Base-by-base conservation (phyloP, 352 stramenopile species). In the Globisporangium sylvaticum region DNA sequence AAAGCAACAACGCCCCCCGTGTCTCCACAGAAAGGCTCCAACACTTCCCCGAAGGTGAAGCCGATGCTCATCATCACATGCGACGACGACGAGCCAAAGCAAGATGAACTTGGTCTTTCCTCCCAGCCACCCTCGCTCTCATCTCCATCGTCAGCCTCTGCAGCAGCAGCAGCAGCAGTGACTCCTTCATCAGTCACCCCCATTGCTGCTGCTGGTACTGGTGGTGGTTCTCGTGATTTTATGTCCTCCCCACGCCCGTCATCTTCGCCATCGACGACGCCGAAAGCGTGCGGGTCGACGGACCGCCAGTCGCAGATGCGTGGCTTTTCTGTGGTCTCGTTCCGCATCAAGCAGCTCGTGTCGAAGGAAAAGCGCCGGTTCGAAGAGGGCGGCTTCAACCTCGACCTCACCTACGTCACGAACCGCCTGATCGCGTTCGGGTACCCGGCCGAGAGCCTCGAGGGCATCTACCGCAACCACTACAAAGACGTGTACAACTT, bases 401-500 rank as follows among this genome's bases (percentile, higher is more conserved):
- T 98, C 58, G 92, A 98, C 72, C 83, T 98, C 75, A 94, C 89
- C 32, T 98, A 98, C 74, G 87, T 98, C 25, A 94, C 89, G 15
- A 71, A 73, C 57, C 78, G 84, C 5, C 77, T 98, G 27, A 95
- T 98, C 56, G 90, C 90, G 14, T 86, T 97, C 42, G 92, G 92
- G 15, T 98, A 96, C 69, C 92, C 92, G 2, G 83, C 91, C 6
- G 84, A 90, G 63, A 94, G 87, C 57, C 74, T 97, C 62, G 89
- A 97, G 66, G 88, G 83, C 29, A 77, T 92, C 27, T 97, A 97
- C 74, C 80, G 92, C 9, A 98, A 98, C 70, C 88, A 92, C 65
- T 90, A 90, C 68, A 88, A 87, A 57, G 92, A 98, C 62, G 88
- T 98, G 27, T 88, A 91, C 66, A 78, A 89, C 57, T 97, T 97